Evolutionary conservation across 495 filamentous ascomycete genomes (phyloP).

Genomic region (Neurospora sp.): DNA sequence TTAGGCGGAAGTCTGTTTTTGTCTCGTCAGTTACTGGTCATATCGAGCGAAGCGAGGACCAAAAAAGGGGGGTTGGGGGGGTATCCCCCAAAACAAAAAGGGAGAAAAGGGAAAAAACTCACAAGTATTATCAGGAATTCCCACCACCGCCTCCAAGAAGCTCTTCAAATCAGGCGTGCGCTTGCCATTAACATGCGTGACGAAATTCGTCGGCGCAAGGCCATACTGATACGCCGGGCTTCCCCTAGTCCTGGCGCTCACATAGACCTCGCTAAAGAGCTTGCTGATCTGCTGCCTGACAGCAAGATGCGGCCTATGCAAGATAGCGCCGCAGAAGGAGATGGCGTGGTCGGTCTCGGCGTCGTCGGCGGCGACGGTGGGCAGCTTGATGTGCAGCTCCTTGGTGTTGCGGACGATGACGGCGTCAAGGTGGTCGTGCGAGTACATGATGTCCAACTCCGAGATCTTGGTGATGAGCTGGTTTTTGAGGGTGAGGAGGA

Average conservation of each 20-base stretch:
- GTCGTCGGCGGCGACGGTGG: constrained; percentile 81
- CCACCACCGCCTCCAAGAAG: constrained; percentile 69
- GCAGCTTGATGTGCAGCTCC: constrained; percentile 67
- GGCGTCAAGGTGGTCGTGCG: constrained; percentile 72
- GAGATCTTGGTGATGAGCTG: constrained; percentile 87
- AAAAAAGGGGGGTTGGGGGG: background rate
- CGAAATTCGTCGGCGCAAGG: constrained; percentile 91
- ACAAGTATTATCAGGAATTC: constrained; percentile 92
- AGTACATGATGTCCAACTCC: constrained; percentile 94
- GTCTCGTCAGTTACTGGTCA: too few species aligned
- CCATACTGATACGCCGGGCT: constrained; percentile 88
- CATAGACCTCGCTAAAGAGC: constrained; percentile 95
- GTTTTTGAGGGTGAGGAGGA: constrained; percentile 83
- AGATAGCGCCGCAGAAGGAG: constrained; percentile 87
- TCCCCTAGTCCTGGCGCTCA: constrained; percentile 74
- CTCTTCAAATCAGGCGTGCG: constrained; percentile 67
- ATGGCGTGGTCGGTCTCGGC: constrained; percentile 86
- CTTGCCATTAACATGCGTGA: constrained; percentile 86
- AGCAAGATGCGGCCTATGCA: constrained; percentile 91
- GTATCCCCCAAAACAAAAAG: background rate
- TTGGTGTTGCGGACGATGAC: constrained; percentile 77
- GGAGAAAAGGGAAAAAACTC: constrained; percentile 18
- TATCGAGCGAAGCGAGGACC: background rate
- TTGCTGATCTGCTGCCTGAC: constrained; percentile 95
- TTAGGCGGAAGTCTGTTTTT: constrained; percentile 62